These are phyloP conservation scores for Cladochytrium replicatum DNA, from an alignment of 192 early-diverging fungal species.

Conservation along the genomic window DNA sequence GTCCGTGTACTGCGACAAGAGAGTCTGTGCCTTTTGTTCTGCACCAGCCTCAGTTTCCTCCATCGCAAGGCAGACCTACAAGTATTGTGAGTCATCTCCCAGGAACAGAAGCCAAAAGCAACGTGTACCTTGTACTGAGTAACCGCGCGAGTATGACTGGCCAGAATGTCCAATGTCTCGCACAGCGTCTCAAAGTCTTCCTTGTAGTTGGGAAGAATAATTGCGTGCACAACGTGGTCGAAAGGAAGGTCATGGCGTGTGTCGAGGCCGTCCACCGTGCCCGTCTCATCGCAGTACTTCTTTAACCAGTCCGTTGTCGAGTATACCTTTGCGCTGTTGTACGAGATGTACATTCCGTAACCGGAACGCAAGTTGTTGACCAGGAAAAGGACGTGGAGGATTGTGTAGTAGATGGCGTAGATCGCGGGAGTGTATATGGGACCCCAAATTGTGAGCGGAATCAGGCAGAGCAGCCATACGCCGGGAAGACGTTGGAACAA, in stretches of 20 bases:
- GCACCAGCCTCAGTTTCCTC: constrained; percentile 45
- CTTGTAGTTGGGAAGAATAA: constrained; percentile 59
- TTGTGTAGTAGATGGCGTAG: constrained; percentile 14
- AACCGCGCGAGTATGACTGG: constrained; percentile 27
- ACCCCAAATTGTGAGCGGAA: constrained; percentile 15
- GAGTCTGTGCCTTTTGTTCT: constrained; percentile 38
- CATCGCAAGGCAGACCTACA: constrained; percentile 56
- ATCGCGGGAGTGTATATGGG: constrained; percentile 17
- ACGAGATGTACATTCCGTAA: constrained; percentile 10
- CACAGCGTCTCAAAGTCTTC: constrained; percentile 51
- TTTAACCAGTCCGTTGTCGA: constrained; percentile 21
- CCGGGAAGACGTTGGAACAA: constrained; percentile 28
- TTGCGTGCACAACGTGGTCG: constrained; percentile 38
- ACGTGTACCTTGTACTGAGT: constrained; percentile 36
- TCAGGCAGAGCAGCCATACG: constrained; percentile 9
- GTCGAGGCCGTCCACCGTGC: not conserved
- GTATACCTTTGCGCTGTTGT: constrained; percentile 3
- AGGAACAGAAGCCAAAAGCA: not conserved
- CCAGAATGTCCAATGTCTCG: constrained; percentile 53
- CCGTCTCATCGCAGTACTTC: constrained; percentile 15
- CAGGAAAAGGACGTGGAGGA: constrained; percentile 19
- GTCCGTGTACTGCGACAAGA: constrained; percentile 41
- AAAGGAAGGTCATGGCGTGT: constrained; percentile 16
- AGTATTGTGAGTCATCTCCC: constrained; percentile 5
- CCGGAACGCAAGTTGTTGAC: constrained; percentile 13